Conservation (phyloP, 2,329 filamentous ascomycete species). For the Ascochyta clinopodiicola region DNA sequence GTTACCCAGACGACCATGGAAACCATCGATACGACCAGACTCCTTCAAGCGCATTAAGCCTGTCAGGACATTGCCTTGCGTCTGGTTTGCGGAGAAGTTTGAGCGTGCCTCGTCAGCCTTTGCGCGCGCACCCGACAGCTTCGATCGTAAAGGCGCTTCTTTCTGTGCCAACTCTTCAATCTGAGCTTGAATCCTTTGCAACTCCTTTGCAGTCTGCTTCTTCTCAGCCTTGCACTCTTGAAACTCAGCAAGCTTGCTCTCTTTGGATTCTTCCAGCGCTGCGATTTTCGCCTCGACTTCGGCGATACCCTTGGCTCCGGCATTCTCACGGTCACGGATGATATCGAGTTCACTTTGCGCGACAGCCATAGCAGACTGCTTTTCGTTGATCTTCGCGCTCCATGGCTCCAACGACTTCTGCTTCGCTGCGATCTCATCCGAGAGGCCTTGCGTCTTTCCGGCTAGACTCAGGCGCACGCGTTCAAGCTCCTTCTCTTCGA, state of each 20-base stretch:
- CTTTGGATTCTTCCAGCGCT: conserved; percentile 73
- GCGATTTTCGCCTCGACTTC: conserved; percentile 83
- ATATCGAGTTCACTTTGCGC: conserved; percentile 95
- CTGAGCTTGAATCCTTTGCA: conserved; percentile 73
- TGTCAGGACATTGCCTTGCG: conserved; percentile 88
- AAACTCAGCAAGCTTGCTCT: conserved; percentile 75
- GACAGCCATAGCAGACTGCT: conserved; percentile 90
- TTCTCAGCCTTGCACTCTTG: conserved; percentile 78
- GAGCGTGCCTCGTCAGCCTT: conserved; percentile 96
- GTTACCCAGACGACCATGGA: conserved; percentile 93
- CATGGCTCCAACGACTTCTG: conserved; percentile 95
- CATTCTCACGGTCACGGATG: conserved; percentile 84
- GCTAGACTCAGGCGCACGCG: conserved; percentile 87
- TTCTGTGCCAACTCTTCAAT: conserved; percentile 74
- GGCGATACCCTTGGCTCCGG: conserved; percentile 81
- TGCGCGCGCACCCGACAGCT: conserved; percentile 87
- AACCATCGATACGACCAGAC: conserved; percentile 94
- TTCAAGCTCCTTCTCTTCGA: conserved; percentile 81
- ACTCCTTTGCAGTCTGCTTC: conserved; percentile 74
- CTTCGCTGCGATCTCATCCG: conserved; percentile 88
- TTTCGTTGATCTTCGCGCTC: conserved; percentile 96
- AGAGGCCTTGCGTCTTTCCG: conserved; percentile 94
- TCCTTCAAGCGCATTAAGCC: conserved; percentile 94
- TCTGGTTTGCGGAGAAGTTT: conserved; percentile 87
- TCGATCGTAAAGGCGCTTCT: conserved; percentile 81